Conservation (phyloP, 73 alveolate species). For the Durusdinium trenchii region DNA sequence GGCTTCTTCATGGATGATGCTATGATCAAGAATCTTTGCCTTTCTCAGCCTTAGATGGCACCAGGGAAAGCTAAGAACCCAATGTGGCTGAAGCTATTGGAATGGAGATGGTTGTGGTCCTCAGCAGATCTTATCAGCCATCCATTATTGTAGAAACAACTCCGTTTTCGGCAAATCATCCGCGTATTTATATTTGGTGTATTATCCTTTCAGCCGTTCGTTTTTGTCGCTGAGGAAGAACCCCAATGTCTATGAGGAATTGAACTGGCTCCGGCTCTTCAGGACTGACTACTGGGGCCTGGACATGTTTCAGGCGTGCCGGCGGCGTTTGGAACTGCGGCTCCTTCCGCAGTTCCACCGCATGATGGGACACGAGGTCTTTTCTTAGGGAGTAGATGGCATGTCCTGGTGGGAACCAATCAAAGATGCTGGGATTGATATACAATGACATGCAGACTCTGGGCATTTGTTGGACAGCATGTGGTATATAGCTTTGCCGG, state of each 20-base stretch:
- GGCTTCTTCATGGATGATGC: constrained; percentile 96
- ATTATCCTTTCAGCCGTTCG: too few species aligned
- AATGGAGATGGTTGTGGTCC: too few species aligned
- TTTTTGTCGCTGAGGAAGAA: constrained; percentile 30
- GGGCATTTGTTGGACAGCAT: too few species aligned
- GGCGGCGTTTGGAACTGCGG: not conserved
- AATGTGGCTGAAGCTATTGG: too few species aligned
- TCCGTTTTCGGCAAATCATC: too few species aligned
- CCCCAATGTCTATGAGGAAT: constrained; percentile 88
- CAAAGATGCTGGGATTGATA: not conserved
- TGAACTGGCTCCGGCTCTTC: constrained; percentile 78
- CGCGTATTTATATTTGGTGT: too few species aligned
- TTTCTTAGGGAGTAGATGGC: not conserved
- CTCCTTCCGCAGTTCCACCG: too few species aligned
- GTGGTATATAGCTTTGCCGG: too few species aligned
- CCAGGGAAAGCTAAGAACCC: too few species aligned
- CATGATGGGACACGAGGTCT: not conserved
- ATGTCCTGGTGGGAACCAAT: not conserved
- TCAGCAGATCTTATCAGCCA: too few species aligned
- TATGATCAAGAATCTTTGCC: constrained; percentile 53
- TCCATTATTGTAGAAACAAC: too few species aligned
- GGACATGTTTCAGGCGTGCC: constrained; percentile 75
- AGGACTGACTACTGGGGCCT: constrained; percentile 95
- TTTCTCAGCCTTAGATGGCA: too few species aligned
- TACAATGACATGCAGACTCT: not conserved